Base-by-base conservation (phyloP, 2,329 filamentous ascomycete species). In the Verticillium zaregamsianum region DNA sequence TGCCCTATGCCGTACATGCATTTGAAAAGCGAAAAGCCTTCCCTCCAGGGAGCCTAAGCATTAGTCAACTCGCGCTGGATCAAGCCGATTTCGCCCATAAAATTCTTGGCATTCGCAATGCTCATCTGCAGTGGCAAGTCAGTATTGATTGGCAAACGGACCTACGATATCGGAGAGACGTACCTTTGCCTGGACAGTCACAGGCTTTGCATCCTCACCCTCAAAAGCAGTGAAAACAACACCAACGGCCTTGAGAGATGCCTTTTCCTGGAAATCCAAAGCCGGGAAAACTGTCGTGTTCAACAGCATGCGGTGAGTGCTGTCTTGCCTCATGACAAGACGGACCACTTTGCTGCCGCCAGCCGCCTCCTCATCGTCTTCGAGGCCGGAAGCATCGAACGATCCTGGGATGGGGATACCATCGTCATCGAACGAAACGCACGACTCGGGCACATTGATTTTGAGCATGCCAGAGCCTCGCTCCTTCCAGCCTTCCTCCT, bases 281-380 rank as follows among this genome's bases (percentile, higher is more conserved):
- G 88, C 86, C 62, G 91, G 89, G 63, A 92, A 85, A 63, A 98
- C 82, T 1, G 88, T 86, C 1, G 90, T 92, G 76, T 98, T 98
- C 58, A 98, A 80, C 64, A 97, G 88, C 60, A 98, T 87, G 25
- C 92, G 86, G 69, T 93, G 88, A 1, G 92, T 95, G 63, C 93
- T 92, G 70, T 97, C 93, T 67, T 96, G 92, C 20, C 94, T 89
- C 87, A 97, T 93, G 64, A 98, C 85, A 66, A 98, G 85, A 52
- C 94, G 90, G 28, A 89, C 83, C 61, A 86, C 79, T 33, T 55
- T 62, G 35, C 68, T 68, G 52, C 63, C 66, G 45, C 67, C 62
- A 15, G 58, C 62, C 49, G 70, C 74, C 12, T 72, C 73, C 2
- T 79, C 77, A 20, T 82, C 78, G 3, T 80, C 74, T 58, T 82